Percentiles rank a stretch among this genome's conserved stretches.
Evolutionary conservation across 352 stramenopile species (phyloP).

Genomic region (Pythium inflatum): DNA sequence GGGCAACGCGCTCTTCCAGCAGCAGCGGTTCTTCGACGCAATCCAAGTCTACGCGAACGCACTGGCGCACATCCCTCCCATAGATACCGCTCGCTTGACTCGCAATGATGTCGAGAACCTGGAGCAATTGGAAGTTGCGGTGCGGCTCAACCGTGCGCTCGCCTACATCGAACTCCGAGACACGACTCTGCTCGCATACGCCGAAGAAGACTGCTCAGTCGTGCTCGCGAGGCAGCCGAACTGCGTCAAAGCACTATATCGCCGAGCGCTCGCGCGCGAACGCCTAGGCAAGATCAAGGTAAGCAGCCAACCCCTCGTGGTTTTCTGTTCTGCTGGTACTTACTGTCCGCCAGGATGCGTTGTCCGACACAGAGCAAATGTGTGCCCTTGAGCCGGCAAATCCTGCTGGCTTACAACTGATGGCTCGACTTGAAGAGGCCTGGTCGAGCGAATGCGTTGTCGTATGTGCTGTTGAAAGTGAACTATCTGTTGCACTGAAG

Average conservation of each 20-base stretch:
- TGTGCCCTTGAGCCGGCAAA: conserved; percentile 32
- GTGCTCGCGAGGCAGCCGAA: conserved; percentile 64
- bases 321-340: background rate
- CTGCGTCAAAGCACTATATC: conserved; percentile 92
- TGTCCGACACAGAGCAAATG: conserved; percentile 32
- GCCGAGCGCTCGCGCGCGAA: conserved; percentile 76
- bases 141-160: conserved; percentile 72
- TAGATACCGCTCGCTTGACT: conserved; percentile 3
- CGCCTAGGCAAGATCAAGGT: conserved; percentile 68
- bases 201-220: conserved; percentile 73
- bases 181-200: conserved; percentile 30
- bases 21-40: conserved; percentile 45
- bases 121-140: conserved; percentile 43
- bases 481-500: conserved; percentile 9
- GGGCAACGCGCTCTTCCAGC: conserved; percentile 66
- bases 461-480: background rate
- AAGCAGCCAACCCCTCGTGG: background rate
- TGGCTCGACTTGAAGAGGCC: conserved; percentile 22
- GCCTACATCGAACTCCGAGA: conserved; percentile 50
- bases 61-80: conserved; percentile 10
- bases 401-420: conserved; percentile 22
- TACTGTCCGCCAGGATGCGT: conserved; percentile 16
- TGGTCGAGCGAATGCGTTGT: background rate
- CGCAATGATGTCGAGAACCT: conserved; percentile 22
- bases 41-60: conserved; percentile 49